A percentile compares a stretch with the other conserved stretches of the same genome.
phyloP scores from a whole-genome alignment of 2,329 filamentous ascomycete species.

The Fonsecaea erecta region DNA sequence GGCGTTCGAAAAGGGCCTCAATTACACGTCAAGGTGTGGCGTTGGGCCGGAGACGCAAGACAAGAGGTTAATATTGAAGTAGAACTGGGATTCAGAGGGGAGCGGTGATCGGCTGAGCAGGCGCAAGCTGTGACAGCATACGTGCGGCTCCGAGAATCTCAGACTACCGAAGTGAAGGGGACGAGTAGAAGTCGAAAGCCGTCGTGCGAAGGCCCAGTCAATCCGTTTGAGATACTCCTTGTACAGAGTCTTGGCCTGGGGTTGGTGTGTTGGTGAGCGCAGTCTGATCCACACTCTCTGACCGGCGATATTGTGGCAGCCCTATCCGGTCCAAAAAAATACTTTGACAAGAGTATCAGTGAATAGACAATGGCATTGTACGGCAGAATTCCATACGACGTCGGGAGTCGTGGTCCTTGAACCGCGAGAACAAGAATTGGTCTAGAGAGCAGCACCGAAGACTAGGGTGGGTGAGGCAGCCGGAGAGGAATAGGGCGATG shows the following conservation, averaged over 20 bases:
- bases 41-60: constrained; percentile 19
- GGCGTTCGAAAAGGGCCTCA: constrained; percentile 7
- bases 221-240: constrained; percentile 9
- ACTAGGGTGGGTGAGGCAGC: constrained; percentile 2
- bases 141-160: constrained; percentile 24
- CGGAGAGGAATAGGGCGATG: background rate
- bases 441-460: background rate
- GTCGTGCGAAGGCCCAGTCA: constrained; percentile 12
- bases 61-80: constrained; percentile 21
- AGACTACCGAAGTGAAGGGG: constrained; percentile 10
- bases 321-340: background rate
- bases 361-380: background rate
- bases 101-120: constrained; percentile 20
- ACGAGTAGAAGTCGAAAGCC: constrained; percentile 16
- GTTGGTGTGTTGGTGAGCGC: background rate
- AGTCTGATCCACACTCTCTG: constrained; percentile 1
- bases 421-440: background rate
- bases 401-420: background rate
- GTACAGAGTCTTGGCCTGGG: constrained; percentile 6
- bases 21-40: constrained; percentile 19
- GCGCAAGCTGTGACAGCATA: constrained; percentile 26
- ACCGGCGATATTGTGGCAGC: background rate
- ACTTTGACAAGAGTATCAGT: background rate
- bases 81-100: constrained; percentile 25
- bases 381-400: background rate